Base-by-base conservation (phyloP, 139 green algal species). In the Pleodorina starrii region DNA sequence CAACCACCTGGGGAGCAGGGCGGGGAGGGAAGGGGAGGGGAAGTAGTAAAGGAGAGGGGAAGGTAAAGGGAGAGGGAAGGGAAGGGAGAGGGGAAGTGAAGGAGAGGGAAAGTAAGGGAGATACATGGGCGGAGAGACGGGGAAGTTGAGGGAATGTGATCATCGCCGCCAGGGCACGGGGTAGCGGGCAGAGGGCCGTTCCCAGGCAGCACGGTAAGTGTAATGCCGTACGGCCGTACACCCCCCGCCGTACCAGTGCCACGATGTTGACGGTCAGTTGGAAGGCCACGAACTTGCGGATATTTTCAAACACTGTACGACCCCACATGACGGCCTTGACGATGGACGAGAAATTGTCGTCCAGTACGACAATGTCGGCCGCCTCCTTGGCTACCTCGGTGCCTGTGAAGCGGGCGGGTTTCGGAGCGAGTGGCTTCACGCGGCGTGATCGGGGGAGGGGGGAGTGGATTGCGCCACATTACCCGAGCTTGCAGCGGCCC, bases 281-380 rank as follows among this genome's bases (percentile, higher is more conserved):
- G 90, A 98, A 98, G 81, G 96, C 94, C 42, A 99, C 90, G 93
- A 99, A 99, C 87, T 96, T 96, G 44, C 94, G 94, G 76, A 99
- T 96, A 85, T 92, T 94, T 35, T 90, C 91, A 59, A 97, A 98
- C 50, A 99, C 96, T 69, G 97, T 98, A 82, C 97, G 91, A 43
- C 97, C 97, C 97, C 97, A 99, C 87, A 96, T 92, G 54, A 97
- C 95, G 6, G 95, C 95, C 68, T 79, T 92, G n/a, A 98, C 97
- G 83, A 98, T 97, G 82, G 90, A 96, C 36, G 77, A 89, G 91
- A 99, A 99, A 90, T 97, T 97, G 94, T 98, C 93, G 92, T 99
- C 97, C 91, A 99, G 90, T 84, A 99, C 98, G 44, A 99, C 95
- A 51, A 99, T 99, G 93, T 99, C 98, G 4, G 96, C 96, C 17